Base-by-base conservation (phyloP, 306 rosid genomes). In the Acacia confusa region DNA sequence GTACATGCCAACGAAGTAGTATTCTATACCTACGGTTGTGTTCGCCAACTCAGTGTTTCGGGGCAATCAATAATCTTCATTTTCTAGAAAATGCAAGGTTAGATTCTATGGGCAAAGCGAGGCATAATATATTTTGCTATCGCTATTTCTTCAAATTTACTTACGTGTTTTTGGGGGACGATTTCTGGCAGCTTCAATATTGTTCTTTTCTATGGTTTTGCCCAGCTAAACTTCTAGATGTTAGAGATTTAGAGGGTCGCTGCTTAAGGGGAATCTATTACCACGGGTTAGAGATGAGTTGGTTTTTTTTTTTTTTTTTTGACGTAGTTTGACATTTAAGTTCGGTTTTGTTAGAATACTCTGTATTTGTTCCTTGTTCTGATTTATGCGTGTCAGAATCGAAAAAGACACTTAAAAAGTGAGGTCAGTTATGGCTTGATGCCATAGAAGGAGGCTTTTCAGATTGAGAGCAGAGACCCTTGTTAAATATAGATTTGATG, bases 11-110 rank as follows among this genome's bases (percentile, higher is more conserved):
- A 72, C 66, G 76, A 78, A 65, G 60, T 77, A 30, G 45, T 75
- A 38, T 55, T 52, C 71, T 72, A 58, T 47, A 1, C 52, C 4
- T 22, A 13, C 24, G 52, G 19, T 78, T 45, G 58, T 66, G 55
- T 30, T 82, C 0, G 66, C 64, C 72, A 63, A 71, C 67, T 84
- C 84, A 32, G 22, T 78, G 13, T 75, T 78, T 86, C 24, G 66
- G 69, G 70, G 72, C 72, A 32, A 78, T 50, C 53, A 36, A 40
- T 70, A 73, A 14, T 77, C 77, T 48, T 10, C 58, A 40, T 28
- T 11, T 34, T 15, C 78, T 66, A 36, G 22, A 75, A 55, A 73
- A 19, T 7, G 70, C 53, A 63, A 24, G 43, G 27, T 79, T 71
- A 53, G 65, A 79, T 76, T 66, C 61, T 79, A 24, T 16, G 50